These are phyloP conservation scores for Xylariaceae sp. DNA, from an alignment of 2,329 filamentous ascomycete species.

Conservation along the genomic window DNA sequence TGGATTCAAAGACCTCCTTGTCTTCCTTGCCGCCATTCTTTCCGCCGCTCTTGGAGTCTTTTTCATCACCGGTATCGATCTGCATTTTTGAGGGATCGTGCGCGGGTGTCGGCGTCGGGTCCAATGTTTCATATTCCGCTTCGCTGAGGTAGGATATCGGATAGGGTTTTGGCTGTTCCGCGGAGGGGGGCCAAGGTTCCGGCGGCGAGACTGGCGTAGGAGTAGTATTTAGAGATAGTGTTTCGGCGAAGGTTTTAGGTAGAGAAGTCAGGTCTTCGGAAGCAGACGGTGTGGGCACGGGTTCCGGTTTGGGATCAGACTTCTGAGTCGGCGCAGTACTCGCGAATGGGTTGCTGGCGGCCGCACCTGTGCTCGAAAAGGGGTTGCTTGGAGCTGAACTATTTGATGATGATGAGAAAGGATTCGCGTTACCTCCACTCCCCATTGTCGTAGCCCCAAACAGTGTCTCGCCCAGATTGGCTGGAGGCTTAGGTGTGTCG, in stretches of 20 bases:
- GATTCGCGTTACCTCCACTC: slow-evolving; percentile 43
- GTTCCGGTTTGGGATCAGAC: slow-evolving; percentile 16
- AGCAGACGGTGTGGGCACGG: slow-evolving; percentile 29
- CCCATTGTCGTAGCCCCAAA: slow-evolving; percentile 59
- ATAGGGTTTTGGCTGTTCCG: slow-evolving; percentile 65
- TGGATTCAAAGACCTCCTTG: slow-evolving; percentile 67
- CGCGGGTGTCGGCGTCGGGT: slow-evolving; percentile 49
- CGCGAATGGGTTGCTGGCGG: not conserved
- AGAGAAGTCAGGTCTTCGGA: slow-evolving; percentile 32
- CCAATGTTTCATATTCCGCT: slow-evolving; percentile 87
- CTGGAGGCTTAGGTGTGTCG: slow-evolving; percentile 30
- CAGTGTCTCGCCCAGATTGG: slow-evolving; percentile 60
- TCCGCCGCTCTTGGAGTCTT: slow-evolving; percentile 26
- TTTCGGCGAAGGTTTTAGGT: slow-evolving; percentile 65
- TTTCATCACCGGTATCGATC: slow-evolving; percentile 37
- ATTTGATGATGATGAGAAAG: slow-evolving; percentile 52
- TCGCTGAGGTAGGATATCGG: slow-evolving; percentile 75
- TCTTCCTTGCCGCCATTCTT: slow-evolving; percentile 52
- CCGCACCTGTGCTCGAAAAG: not conserved
- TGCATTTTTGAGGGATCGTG: slow-evolving; percentile 47
- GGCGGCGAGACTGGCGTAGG: slow-evolving; percentile 32
- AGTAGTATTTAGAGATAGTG: slow-evolving; percentile 67
- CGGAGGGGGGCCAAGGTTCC: slow-evolving; percentile 71
- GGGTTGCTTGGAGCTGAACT: slow-evolving; percentile 6
- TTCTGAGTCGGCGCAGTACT: slow-evolving; percentile 16